These are phyloP conservation scores for Umbelopsis ramanniana DNA, from an alignment of 192 early-diverging fungal species.

Conservation along the genomic window DNA sequence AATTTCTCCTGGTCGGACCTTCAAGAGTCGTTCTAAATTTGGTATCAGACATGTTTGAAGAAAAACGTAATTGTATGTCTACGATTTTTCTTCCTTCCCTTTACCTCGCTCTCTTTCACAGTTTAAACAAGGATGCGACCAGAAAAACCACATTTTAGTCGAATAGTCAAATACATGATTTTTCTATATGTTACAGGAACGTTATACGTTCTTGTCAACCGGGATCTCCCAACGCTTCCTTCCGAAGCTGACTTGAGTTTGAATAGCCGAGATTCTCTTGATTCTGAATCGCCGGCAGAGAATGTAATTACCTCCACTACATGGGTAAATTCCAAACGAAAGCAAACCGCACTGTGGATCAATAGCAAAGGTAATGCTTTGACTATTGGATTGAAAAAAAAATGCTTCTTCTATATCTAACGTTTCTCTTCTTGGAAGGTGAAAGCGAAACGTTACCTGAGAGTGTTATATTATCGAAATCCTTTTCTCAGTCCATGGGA, in stretches of 20 bases:
- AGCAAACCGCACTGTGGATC: constrained; percentile 25
- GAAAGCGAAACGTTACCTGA: constrained; percentile 4
- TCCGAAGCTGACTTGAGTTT: not conserved
- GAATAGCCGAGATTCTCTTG: constrained; percentile 26
- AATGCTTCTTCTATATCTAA: too few relatives aligned
- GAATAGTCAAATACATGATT: not conserved
- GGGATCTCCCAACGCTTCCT: not conserved
- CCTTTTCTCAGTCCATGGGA: constrained; percentile 53
- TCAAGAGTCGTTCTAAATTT: not conserved
- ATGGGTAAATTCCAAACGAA: not conserved
- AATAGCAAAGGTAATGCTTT: not conserved
- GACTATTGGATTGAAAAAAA: too few relatives aligned
- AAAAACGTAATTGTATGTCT: not conserved
- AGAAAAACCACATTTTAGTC: constrained; percentile 4
- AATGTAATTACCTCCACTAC: constrained; percentile 12
- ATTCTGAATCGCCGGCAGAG: not conserved
- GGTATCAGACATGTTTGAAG: not conserved
- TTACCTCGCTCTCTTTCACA: not conserved
- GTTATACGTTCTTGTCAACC: not conserved
- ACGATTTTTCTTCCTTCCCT: not conserved
- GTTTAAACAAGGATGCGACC: not conserved
- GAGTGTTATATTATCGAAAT: constrained; percentile 49
- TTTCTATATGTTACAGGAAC: not conserved
- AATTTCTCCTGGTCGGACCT: too few relatives aligned
- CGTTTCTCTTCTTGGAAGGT: constrained; percentile 20